phyloP scores from a whole-genome alignment of 345 rosid species.

The Pistacia vera region DNA sequence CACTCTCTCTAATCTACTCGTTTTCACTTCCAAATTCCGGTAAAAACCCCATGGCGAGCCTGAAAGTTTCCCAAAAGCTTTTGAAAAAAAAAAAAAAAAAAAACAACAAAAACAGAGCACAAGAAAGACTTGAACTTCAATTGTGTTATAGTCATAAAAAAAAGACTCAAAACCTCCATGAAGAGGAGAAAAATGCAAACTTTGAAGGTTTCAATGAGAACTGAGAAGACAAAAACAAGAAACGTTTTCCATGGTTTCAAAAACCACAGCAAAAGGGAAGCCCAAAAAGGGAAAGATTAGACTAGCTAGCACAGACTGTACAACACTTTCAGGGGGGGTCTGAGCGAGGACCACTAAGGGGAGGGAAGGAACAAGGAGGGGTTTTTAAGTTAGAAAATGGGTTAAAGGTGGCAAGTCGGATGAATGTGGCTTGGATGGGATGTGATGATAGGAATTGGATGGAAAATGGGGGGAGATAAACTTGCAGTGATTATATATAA shows the following conservation, averaged over 20 bases:
- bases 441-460: background rate
- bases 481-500: background rate
- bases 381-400: background rate
- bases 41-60: conserved; percentile 27
- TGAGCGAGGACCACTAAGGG: background rate
- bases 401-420: conserved; percentile 4
- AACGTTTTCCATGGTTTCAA: background rate
- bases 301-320: background rate
- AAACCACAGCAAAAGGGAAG: background rate
- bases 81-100: background rate
- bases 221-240: background rate
- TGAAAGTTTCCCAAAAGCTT: background rate
- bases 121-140: background rate
- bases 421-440: no score
- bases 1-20: conserved; percentile 23
- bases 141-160: conserved; percentile 2
- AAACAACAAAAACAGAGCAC: background rate
- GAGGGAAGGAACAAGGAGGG: background rate
- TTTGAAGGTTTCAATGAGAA: background rate
- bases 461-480: background rate
- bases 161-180: conserved; percentile 18
- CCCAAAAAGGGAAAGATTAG: background rate
- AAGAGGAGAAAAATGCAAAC: background rate
- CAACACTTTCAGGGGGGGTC: background rate
- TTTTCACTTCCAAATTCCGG: conserved; percentile 1